phyloP scores from a whole-genome alignment of 2,329 filamentous ascomycete genomes.

The Scytalidium lignicola region DNA sequence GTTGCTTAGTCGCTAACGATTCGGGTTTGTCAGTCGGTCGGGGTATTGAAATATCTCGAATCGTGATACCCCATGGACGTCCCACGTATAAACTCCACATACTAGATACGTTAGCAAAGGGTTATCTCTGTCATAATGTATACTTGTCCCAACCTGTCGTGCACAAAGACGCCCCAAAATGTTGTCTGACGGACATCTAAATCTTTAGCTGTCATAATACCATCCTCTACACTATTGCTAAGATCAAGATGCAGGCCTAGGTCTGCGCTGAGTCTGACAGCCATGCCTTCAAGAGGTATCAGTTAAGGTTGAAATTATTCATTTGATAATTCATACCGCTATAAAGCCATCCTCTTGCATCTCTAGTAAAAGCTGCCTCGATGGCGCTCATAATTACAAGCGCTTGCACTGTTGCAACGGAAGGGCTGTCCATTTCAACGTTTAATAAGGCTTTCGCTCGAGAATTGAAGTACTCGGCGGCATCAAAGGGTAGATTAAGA shows the following conservation, averaged over 20 bases:
- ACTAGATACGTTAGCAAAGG: not conserved
- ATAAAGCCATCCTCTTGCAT: conserved; percentile 42
- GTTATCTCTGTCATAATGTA: not conserved
- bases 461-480: conserved; percentile 36
- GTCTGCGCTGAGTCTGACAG: conserved; percentile 6
- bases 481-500: conserved; percentile 30
- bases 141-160: conserved; percentile 4
- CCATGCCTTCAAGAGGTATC: conserved; percentile 6
- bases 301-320: not conserved
- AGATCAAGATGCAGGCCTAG: conserved; percentile 9
- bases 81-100: conserved; percentile 9
- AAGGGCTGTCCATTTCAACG: conserved; percentile 41
- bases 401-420: conserved; percentile 42
- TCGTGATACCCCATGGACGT: conserved; percentile 6
- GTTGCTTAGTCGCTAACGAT: not conserved
- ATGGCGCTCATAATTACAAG: conserved; percentile 39
- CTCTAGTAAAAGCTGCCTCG: conserved; percentile 37
- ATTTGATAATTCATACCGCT: conserved; percentile 28
- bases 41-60: conserved; percentile 6
- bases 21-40: conserved; percentile 2
- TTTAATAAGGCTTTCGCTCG: conserved; percentile 40
- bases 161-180: conserved; percentile 8
- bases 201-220: not conserved
- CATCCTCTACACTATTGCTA: not conserved
- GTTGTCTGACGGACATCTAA: conserved; percentile 6